Conservation (phyloP, 768 basidiomycete species). For the Lactifluus rugatus region DNA sequence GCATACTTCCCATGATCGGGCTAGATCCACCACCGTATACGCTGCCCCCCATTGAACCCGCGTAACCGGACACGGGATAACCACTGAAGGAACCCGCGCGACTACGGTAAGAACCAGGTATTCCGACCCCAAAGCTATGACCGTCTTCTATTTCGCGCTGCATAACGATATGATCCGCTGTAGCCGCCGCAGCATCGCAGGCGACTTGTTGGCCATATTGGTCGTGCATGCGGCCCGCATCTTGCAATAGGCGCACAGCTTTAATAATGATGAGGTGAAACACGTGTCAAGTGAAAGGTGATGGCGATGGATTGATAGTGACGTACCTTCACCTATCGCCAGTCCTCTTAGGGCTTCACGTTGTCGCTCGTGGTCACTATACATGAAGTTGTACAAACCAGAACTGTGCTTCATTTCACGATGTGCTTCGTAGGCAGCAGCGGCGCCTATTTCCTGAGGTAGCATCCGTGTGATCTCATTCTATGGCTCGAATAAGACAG, state of each 20-base stretch:
- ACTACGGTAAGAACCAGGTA: slow-evolving; percentile 4
- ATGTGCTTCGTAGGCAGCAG: slow-evolving; percentile 71
- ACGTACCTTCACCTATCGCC: slow-evolving; percentile 60
- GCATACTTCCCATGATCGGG: not conserved
- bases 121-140: not conserved
- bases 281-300: slow-evolving; percentile 6
- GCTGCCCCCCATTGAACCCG: not conserved
- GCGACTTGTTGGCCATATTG: slow-evolving; percentile 13
- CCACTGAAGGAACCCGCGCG: slow-evolving; percentile 9
- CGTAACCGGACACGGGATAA: not conserved
- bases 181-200: slow-evolving; percentile 15
- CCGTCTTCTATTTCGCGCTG: slow-evolving; percentile 9
- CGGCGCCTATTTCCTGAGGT: slow-evolving; percentile 59
- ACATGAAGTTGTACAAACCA: slow-evolving; percentile 44
- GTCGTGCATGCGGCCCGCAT: slow-evolving; percentile 32
- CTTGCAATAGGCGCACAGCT: slow-evolving; percentile 52
- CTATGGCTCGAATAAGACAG: slow-evolving; percentile 25
- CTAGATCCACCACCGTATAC: not conserved
- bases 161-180: slow-evolving; percentile 2
- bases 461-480: slow-evolving; percentile 41
- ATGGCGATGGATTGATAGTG: not conserved
- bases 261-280: slow-evolving; percentile 1
- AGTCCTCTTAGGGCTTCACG: slow-evolving; percentile 58
- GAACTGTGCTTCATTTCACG: slow-evolving; percentile 54
- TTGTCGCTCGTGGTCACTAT: slow-evolving; percentile 49